Evolutionary conservation across 2,329 filamentous ascomycete species (phyloP).

Genomic region (Scedosporium aurantiacum): DNA sequence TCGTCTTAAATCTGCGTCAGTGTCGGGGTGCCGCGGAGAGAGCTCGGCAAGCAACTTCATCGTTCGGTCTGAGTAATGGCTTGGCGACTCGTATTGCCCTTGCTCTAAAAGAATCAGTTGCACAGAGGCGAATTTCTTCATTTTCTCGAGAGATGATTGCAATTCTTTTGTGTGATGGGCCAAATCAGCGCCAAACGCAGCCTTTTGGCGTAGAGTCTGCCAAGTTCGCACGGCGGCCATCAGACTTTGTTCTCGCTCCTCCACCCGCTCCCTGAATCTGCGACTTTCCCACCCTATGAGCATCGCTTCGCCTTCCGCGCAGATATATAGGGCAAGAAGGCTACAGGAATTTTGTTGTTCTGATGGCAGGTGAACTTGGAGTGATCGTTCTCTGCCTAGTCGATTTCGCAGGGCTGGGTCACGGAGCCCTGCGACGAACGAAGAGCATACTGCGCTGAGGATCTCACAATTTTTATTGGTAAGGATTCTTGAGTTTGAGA

Average conservation of each 20-base stretch:
- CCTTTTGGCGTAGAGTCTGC: conserved; percentile 29
- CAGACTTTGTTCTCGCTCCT: conserved; percentile 24
- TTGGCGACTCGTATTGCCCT: conserved; percentile 37
- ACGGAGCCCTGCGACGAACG: conserved; percentile 43
- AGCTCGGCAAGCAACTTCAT: not conserved
- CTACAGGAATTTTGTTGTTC: conserved; percentile 28
- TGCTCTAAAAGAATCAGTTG: conserved; percentile 45
- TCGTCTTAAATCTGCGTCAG: not conserved
- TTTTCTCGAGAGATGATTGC: conserved; percentile 31
- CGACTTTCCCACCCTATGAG: conserved; percentile 32
- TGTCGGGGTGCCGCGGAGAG: not conserved
- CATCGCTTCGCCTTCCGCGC: conserved; percentile 44
- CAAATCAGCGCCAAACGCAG: conserved; percentile 32
- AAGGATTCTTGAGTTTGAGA: conserved; percentile 34
- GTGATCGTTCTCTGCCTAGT: conserved; percentile 35
- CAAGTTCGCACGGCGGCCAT: conserved; percentile 30
- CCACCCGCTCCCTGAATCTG: conserved; percentile 21
- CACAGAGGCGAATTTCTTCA: conserved; percentile 41
- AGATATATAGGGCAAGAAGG: conserved; percentile 40
- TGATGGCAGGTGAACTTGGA: conserved; percentile 23
- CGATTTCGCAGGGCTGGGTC: conserved; percentile 33
- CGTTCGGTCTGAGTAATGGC: conserved; percentile 27
- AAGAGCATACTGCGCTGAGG: conserved; percentile 39
- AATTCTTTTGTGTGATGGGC: conserved; percentile 42
- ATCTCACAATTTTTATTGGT: conserved; percentile 31